Evolutionary conservation across 1,139 yeast species (phyloP).

Genomic region (Yamadazyma triangularis): DNA sequence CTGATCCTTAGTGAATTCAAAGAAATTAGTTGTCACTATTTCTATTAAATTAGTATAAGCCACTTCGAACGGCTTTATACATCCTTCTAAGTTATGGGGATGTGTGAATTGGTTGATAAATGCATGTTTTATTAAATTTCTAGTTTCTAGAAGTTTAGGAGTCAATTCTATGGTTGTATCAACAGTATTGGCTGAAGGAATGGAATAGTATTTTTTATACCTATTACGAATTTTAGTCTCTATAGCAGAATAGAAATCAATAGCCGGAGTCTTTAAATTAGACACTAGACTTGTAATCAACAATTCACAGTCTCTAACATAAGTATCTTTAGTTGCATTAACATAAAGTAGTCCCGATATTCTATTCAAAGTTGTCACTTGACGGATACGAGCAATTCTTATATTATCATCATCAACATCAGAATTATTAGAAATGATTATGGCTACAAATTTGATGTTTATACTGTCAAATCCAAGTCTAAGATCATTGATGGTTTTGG

Average conservation of each 20-base stretch:
- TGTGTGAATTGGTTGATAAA: constrained; percentile 29
- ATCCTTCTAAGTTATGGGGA: constrained; percentile 31
- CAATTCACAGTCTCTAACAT: constrained; percentile 26
- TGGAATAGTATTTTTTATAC: constrained; percentile 33
- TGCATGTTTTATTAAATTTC: constrained; percentile 37
- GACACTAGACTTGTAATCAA: constrained; percentile 26
- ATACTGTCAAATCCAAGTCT: constrained; percentile 14
- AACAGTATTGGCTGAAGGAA: constrained; percentile 22
- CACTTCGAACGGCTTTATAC: constrained; percentile 26
- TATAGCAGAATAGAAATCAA: constrained; percentile 31
- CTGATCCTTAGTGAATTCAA: constrained; percentile 11
- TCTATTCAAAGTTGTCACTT: constrained; percentile 26
- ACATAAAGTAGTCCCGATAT: constrained; percentile 27
- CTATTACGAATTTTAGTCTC: constrained; percentile 33
- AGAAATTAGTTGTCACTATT: constrained; percentile 18
- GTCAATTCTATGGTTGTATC: constrained; percentile 30
- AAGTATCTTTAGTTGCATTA: constrained; percentile 8
- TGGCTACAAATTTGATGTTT: constrained; percentile 24
- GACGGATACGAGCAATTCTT: constrained; percentile 23
- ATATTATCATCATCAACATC: constrained; percentile 11
- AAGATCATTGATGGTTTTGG: constrained; percentile 14
- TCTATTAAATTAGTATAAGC: constrained; percentile 31
- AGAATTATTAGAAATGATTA: constrained; percentile 19
- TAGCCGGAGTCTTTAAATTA: constrained; percentile 24
- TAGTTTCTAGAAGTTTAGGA: constrained; percentile 36